Base-by-base conservation (phyloP, 768 basidiomycete species). In the Psilocybe cubensis region DNA sequence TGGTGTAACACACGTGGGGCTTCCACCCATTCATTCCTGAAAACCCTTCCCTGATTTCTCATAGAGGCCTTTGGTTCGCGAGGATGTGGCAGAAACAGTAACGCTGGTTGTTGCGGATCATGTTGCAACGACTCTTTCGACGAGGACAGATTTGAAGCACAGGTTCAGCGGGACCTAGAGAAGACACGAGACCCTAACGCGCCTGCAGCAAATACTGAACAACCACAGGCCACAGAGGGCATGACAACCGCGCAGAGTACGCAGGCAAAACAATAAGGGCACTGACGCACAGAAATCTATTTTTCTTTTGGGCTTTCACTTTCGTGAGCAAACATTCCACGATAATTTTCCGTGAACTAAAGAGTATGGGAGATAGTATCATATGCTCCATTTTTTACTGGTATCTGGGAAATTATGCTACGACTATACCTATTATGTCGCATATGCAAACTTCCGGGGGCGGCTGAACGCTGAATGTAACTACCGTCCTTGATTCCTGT, bases 101-200 rank as follows among this genome's bases (percentile, higher is more conserved):
- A 58, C 21, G 63, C 70, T n/a, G 79, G 80, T 10, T 82, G 82
- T 57, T 83, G 80, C 61, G 76, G 73, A 11, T 70, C 70, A 29
- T 83, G 80, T 53, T 82, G 74, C 55, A 65, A 67, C 18, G 64
- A 74, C 9, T 76, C 76, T 2, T 81, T 81, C 64, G 71, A 81
- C 61, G 76, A 77, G 35, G 82, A 83, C 58, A 67, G 63, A 1
- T 77, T 81, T 61, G 79, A 79, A 18, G 69, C 64, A 41, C 66
- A 75, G 38, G 69, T 74, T 9, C 61, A 69, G 44, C 71, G 70
- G 58, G 76, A 81, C 56, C 58, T 74, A 70, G 72, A 70, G 35
- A 73, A 69, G 56, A 77, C 77, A 0, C 66, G 69, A 48, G 74
- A 73, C 42, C 62, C 69, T 11, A 69, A 70, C 43, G 67, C 66